Evolutionary conservation across 2,329 filamentous ascomycete genomes (phyloP), one percentile per base, ranked within the genome.

Genomic region (Cordyceps militaris): DNA sequence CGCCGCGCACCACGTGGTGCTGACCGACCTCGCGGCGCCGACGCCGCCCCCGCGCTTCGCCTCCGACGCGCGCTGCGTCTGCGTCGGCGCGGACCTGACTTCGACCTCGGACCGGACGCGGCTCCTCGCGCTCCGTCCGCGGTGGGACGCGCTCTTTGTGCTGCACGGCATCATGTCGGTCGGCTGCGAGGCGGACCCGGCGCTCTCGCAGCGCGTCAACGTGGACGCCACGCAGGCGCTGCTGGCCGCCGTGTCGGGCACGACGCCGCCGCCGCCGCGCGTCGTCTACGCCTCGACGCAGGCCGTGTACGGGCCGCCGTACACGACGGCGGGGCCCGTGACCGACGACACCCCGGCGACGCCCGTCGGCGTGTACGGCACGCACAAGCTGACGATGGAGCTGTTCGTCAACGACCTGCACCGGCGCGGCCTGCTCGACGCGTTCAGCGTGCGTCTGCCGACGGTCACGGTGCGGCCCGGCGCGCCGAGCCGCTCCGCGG

Each of bases 111-210:
- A 57, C 76, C 49, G n/a, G n/a, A 46, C 43, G 4, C 9, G 43
- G n/a, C 21, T 46, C 19, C 24, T 48, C 26, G 24, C 26, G 3
- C 14, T n/a, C 1, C n/a, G 6, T 19, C 16, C 26, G 7, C 14
- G 24, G 16, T 48, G 26, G 46, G 70, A 79, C 58, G 74, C 78
- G 49, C 72, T 79, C 59, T 83, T 81, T 67, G 73, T 84, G 59
- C 75, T 85, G 60, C 82, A 85, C 65, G 82, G 82, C 55, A 82
- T 85, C 69, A 85, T 85, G 82, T 84, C 80, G 0, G 78, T 77
- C n/a, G 82, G 80, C 23, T 77, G 80, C 10, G 82, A 85, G 69
- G 78, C 77, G 36, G 79, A 84, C 57, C 70, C 82, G 75, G 65
- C 80, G 73, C 62, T 76, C 5, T 57, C 57, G 6, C 57, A 58